Evolutionary conservation across 306 rosid genomes (phyloP).

Genomic region (Glycine soja): DNA sequence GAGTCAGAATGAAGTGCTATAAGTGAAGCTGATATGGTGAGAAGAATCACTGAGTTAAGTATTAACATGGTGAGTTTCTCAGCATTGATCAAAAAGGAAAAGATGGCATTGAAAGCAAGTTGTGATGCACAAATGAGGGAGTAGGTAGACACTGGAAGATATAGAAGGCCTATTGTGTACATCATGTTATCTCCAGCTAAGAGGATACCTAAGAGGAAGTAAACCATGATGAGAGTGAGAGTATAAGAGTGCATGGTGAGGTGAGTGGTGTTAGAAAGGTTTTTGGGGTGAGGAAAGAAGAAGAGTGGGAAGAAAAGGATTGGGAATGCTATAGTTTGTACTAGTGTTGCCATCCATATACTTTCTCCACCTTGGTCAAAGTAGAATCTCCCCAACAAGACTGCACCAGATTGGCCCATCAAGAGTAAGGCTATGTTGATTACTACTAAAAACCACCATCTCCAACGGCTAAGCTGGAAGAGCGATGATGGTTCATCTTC

Average conservation of each 20-base stretch:
- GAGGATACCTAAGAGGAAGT: conserved; percentile 61
- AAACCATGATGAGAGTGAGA: conserved; percentile 47
- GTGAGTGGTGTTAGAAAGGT: not conserved
- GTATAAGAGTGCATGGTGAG: conserved; percentile 41
- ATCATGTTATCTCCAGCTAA: conserved; percentile 64
- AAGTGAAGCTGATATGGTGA: conserved; percentile 67
- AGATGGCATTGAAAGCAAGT: conserved; percentile 73
- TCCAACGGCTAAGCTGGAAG: conserved; percentile 52
- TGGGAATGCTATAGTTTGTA: conserved; percentile 74
- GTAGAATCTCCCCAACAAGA: conserved; percentile 70
- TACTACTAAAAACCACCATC: conserved; percentile 72
- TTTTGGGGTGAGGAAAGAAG: conserved; percentile 47
- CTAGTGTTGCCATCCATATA: conserved; percentile 76
- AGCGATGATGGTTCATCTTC: conserved; percentile 25
- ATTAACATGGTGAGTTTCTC: conserved; percentile 66
- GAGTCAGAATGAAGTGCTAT: conserved; percentile 57
- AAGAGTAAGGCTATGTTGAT: conserved; percentile 63
- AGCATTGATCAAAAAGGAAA: conserved; percentile 72
- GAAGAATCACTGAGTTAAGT: conserved; percentile 66
- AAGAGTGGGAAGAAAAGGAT: conserved; percentile 61
- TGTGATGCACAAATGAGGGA: conserved; percentile 78
- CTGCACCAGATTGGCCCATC: conserved; percentile 76
- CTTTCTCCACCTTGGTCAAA: conserved; percentile 76
- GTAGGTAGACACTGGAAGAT: conserved; percentile 77
- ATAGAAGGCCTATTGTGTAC: conserved; percentile 67